phyloP scores from a whole-genome alignment of 192 early-diverging fungal species.

The Rhizophagus sp. region DNA sequence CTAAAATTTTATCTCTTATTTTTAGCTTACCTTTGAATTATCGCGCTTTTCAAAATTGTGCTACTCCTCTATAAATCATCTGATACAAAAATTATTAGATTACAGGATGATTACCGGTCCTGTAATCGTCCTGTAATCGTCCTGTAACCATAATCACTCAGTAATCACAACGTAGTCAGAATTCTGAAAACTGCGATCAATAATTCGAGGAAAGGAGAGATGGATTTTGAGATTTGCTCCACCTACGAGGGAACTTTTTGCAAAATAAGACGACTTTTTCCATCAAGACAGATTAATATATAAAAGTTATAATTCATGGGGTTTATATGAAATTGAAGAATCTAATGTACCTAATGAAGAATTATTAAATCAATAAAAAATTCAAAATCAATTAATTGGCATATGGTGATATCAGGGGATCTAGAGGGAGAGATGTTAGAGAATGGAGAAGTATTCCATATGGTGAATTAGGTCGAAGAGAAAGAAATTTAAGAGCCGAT shows the following conservation, averaged over 20 bases:
- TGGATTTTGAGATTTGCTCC: neutral
- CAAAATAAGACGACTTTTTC: neutral
- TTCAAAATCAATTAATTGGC: neutral
- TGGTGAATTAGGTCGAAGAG: neutral
- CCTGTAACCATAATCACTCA: too few species aligned
- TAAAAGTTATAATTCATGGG: neutral
- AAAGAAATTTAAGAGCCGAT: neutral
- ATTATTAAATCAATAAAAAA: neutral
- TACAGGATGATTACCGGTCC: too few species aligned
- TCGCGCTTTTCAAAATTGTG: too few species aligned
- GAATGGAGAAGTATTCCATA: neutral
- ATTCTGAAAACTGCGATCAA: too few species aligned
- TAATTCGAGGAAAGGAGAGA: neutral
- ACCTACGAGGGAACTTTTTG: neutral
- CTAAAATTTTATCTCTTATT: too few species aligned
- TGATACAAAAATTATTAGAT: too few species aligned
- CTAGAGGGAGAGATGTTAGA: neutral
- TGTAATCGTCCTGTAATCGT: too few species aligned
- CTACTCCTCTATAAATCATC: too few species aligned
- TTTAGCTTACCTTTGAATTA: too few species aligned
- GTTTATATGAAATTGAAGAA: neutral
- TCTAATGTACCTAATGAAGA: neutral
- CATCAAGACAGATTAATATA: neutral
- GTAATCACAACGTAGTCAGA: too few species aligned
- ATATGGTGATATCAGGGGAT: neutral